These are phyloP conservation scores for Ambrosiella cleistominuta DNA, from an alignment of 2,329 filamentous ascomycete genomes.

Conservation along the genomic window DNA sequence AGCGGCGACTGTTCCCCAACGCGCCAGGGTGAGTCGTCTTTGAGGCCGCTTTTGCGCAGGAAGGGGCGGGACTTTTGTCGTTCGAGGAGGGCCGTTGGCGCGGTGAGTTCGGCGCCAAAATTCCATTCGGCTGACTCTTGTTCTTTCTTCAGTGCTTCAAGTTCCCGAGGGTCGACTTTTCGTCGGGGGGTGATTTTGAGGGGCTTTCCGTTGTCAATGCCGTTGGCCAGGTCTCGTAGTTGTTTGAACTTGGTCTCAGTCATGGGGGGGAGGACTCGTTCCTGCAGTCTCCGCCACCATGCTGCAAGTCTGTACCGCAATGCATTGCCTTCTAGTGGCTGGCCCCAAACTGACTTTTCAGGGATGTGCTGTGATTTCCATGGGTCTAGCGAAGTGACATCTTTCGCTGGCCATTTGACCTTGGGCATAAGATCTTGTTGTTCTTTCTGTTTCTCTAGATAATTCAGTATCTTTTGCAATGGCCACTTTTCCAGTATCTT, in stretches of 20 bases:
- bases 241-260: constrained; percentile 5
- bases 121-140: neutral
- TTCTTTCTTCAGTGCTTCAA: neutral
- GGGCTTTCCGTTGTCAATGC: constrained; percentile 8
- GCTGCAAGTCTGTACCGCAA: constrained; percentile 4
- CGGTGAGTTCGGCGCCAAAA: constrained; percentile 5
- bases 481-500: constrained; percentile 33
- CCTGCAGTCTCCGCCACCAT: constrained; percentile 29
- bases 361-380: constrained; percentile 20
- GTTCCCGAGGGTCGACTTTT: neutral
- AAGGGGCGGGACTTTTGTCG: constrained; percentile 11
- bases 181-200: constrained; percentile 6
- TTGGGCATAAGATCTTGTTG: constrained; percentile 17
- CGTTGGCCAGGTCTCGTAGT: constrained; percentile 6
- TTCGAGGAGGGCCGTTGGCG: constrained; percentile 1
- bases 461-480: constrained; percentile 24
- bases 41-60: constrained; percentile 5
- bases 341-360: constrained; percentile 31
- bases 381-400: constrained; percentile 19
- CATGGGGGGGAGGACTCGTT: constrained; percentile 30
- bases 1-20: constrained; percentile 5
- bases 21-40: constrained; percentile 8
- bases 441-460: constrained; percentile 26
- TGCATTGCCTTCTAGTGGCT: constrained; percentile 17
- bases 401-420: constrained; percentile 18